phyloP scores from a whole-genome alignment of 495 filamentous ascomycete genomes.

The Penicillium macrosclerotiorum region DNA sequence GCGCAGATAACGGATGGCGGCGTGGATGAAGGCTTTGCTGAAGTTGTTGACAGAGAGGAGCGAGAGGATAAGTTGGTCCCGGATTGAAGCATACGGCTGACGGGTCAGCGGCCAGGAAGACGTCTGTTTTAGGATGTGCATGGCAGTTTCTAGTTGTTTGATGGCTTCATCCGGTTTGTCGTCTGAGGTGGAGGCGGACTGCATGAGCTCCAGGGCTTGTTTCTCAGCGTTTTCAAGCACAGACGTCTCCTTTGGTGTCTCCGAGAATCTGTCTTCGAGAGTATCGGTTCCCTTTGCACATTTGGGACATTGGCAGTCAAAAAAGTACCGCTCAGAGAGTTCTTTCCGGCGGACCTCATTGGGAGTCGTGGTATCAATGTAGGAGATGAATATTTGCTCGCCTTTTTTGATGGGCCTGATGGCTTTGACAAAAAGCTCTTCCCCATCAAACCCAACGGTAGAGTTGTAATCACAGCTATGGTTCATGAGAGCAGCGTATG shows the following conservation, averaged over 20 bases:
- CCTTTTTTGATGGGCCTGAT: conserved; percentile 46
- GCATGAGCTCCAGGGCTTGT: conserved; percentile 27
- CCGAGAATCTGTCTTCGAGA: conserved; percentile 18
- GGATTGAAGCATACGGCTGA: conserved; percentile 41
- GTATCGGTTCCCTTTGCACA: conserved; percentile 38
- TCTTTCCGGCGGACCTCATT: conserved; percentile 45
- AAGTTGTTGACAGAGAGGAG: conserved; percentile 30
- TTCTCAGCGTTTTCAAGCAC: conserved; percentile 18
- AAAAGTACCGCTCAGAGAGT: conserved; percentile 60
- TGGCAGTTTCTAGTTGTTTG: conserved; percentile 19
- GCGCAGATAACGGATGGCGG: conserved; percentile 33
- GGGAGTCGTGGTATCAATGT: conserved; percentile 61
- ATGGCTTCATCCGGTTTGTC: conserved; percentile 16
- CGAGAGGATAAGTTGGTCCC: conserved; percentile 38
- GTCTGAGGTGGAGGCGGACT: conserved; percentile 12
- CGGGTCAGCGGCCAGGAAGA: conserved; percentile 30
- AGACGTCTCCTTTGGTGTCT: conserved; percentile 11
- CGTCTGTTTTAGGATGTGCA: conserved; percentile 22
- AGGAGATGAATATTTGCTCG: conserved; percentile 67
- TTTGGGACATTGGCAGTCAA: conserved; percentile 60
- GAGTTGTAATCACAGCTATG: conserved; percentile 72
- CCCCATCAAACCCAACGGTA: conserved; percentile 60
- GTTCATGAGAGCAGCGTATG: conserved; percentile 57
- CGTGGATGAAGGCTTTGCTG: conserved; percentile 35
- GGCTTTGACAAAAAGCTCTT: conserved; percentile 43